A percentile compares a stretch with the other conserved stretches of the same genome.
Conservation (phyloP, 2,329 filamentous ascomycete species). For the Berkeleyomyces rouxiae region DNA sequence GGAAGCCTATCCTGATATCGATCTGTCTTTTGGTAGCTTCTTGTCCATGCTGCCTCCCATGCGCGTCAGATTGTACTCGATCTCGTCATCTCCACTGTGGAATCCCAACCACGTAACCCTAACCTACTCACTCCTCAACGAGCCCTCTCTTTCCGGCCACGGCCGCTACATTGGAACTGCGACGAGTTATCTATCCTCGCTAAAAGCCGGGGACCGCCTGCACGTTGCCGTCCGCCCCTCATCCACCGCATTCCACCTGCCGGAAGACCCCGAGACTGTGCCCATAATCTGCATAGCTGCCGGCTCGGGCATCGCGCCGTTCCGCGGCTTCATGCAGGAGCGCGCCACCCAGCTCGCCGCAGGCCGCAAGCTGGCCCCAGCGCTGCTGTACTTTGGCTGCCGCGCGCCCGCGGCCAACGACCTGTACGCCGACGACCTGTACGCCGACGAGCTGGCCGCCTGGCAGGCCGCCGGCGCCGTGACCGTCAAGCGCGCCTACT, state of each 20-base stretch:
- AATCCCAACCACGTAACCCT: conserved; percentile 42
- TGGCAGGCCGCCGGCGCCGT: conserved; percentile 48
- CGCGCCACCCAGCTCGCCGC: conserved; percentile 34
- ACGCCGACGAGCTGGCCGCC: conserved; percentile 36
- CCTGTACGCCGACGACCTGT: conserved; percentile 27
- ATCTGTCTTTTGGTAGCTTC: conserved; percentile 48
- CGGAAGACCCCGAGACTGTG: conserved; percentile 26
- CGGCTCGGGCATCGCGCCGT: conserved; percentile 42
- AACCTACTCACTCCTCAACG: conserved; percentile 50
- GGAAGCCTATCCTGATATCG: conserved; percentile 41
- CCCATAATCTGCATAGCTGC: conserved; percentile 36
- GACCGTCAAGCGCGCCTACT: conserved; percentile 41
- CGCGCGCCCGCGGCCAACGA: conserved; percentile 34
- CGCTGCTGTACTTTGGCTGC: conserved; percentile 51
- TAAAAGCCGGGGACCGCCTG: conserved; percentile 28
- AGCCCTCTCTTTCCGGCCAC: conserved; percentile 33
- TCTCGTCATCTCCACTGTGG: conserved; percentile 55
- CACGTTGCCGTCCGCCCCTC: conserved; percentile 33
- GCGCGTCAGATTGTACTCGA: conserved; percentile 63
- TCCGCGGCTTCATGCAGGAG: conserved; percentile 47
- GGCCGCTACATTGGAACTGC: conserved; percentile 42
- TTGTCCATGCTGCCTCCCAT: conserved; percentile 59
- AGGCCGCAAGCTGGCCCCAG: conserved; percentile 38
- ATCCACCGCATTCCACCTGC: conserved; percentile 31
- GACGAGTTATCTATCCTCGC: conserved; percentile 39